Percentiles rank a stretch among this genome's conserved stretches.
Conservation (phyloP, 2,329 filamentous ascomycete species). For the Trichoderma endophyticum region DNA sequence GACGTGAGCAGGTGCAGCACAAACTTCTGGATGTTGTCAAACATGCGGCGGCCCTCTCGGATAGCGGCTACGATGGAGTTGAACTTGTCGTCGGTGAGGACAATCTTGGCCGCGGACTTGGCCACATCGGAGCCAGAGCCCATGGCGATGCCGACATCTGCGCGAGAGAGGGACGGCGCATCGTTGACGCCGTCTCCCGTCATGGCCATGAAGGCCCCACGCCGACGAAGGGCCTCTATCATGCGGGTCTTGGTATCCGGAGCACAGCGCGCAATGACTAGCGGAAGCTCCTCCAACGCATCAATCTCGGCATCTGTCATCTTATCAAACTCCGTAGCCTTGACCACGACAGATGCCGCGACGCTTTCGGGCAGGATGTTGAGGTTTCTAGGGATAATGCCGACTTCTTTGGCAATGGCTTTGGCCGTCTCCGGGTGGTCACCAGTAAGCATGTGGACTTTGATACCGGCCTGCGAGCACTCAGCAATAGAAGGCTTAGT, state of each 20-base stretch:
- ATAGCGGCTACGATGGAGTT: slow-evolving; percentile 81
- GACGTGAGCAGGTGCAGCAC: slow-evolving; percentile 75
- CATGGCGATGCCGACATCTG: slow-evolving; percentile 88
- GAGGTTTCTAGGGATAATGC: slow-evolving; percentile 67
- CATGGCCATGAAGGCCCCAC: slow-evolving; percentile 76
- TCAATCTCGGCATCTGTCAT: slow-evolving; percentile 75
- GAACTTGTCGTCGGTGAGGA: slow-evolving; percentile 85
- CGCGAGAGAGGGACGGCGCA: slow-evolving; percentile 73
- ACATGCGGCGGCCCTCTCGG: slow-evolving; percentile 78
- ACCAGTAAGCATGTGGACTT: slow-evolving; percentile 80
- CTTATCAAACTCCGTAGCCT: slow-evolving; percentile 74
- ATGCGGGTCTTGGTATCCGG: slow-evolving; percentile 86
- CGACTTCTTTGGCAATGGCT: slow-evolving; percentile 75
- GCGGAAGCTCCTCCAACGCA: slow-evolving; percentile 66
- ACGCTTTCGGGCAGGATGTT: slow-evolving; percentile 57
- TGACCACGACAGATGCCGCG: slow-evolving; percentile 69
- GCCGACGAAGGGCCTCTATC: slow-evolving; percentile 82
- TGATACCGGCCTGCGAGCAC: slow-evolving; percentile 71
- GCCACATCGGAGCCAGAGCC: slow-evolving; percentile 84
- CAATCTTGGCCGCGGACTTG: slow-evolving; percentile 77
- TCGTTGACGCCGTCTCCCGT: slow-evolving; percentile 88
- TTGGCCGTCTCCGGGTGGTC: slow-evolving; percentile 76
- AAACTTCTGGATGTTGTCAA: slow-evolving; percentile 88
- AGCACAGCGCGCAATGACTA: slow-evolving; percentile 80
- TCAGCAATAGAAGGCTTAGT: slow-evolving; percentile 69